Percentiles rank a stretch among this genome's conserved stretches.
Conservation (phyloP, 23 red algal species). For the Pyropia haitanensis region DNA sequence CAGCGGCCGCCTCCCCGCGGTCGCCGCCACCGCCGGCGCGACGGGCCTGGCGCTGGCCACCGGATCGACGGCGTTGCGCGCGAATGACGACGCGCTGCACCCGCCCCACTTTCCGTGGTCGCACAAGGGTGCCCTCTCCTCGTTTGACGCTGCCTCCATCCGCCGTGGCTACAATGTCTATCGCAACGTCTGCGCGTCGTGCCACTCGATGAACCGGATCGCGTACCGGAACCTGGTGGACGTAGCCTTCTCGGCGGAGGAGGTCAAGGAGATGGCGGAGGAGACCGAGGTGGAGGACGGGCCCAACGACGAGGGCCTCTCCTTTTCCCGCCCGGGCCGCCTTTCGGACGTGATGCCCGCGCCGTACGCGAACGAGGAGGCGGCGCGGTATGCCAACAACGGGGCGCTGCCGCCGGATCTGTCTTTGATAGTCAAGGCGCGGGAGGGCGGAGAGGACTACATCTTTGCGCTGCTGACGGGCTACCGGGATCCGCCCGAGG, state of each 20-base stretch:
- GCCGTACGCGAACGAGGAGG: slow-evolving; percentile 97
- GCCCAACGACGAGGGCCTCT: slow-evolving; percentile 91
- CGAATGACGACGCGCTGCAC: slow-evolving; percentile 84
- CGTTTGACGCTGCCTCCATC: slow-evolving; percentile 89
- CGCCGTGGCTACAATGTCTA: slow-evolving; percentile 97
- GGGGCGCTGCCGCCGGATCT: slow-evolving; percentile 98
- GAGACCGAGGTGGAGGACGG: slow-evolving; percentile 97
- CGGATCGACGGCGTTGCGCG: slow-evolving; percentile 13
- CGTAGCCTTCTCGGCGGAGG: slow-evolving; percentile 86
- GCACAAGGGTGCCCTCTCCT: slow-evolving; percentile 56
- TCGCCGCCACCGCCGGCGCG: slow-evolving; percentile 2
- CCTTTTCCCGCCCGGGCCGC: slow-evolving; percentile 91
- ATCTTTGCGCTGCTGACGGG: slow-evolving; percentile 93
- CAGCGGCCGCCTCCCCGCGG: neutral
- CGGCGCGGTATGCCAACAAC: slow-evolving; percentile 97
- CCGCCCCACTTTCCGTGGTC: slow-evolving; percentile 76
- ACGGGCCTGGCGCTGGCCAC: neutral
- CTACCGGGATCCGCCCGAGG: slow-evolving; percentile 89
- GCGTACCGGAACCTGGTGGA: slow-evolving; percentile 91
- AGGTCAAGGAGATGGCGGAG: slow-evolving; percentile 90
- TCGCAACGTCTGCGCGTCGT: slow-evolving; percentile 90
- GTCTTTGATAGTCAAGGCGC: slow-evolving; percentile 84
- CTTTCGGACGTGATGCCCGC: slow-evolving; percentile 86
- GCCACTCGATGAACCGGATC: slow-evolving; percentile 88
- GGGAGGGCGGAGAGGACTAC: slow-evolving; percentile 87